These are phyloP conservation scores for Dorcoceras hygrometricum DNA, from an alignment of 257 asterid species.

Conservation along the genomic window DNA sequence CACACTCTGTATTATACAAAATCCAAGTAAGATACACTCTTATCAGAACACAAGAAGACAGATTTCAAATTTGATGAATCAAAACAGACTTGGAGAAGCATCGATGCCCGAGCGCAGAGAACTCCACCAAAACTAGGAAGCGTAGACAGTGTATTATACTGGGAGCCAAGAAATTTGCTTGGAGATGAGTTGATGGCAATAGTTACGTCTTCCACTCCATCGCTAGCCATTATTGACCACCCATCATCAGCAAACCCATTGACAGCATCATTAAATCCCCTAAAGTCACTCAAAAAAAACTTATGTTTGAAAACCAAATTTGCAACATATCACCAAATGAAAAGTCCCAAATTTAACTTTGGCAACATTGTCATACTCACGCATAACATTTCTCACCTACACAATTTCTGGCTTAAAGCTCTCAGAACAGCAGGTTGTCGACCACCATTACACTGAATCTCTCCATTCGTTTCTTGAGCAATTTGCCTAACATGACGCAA, in stretches of 20 bases:
- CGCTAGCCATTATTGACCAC: constrained; percentile 81
- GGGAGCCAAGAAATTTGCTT: constrained; percentile 73
- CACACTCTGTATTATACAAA: constrained; percentile 50
- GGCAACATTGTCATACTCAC: not conserved
- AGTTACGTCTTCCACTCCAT: constrained; percentile 84
- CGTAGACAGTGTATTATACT: constrained; percentile 56
- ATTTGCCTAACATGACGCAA: constrained; percentile 82
- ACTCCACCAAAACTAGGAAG: constrained; percentile 83
- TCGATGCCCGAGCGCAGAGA: constrained; percentile 90
- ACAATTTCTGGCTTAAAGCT: constrained; percentile 76
- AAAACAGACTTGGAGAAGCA: constrained; percentile 83
- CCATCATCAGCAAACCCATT: constrained; percentile 97
- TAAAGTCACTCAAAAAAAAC: constrained; percentile 18
- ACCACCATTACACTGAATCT: constrained; percentile 70
- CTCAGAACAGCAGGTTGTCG: constrained; percentile 91
- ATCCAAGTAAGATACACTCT: not conserved
- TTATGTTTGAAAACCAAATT: too few relatives aligned
- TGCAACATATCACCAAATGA: not conserved
- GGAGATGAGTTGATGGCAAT: constrained; percentile 79
- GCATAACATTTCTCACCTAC: constrained; percentile 49
- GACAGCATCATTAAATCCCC: constrained; percentile 96
- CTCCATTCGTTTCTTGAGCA: constrained; percentile 90
- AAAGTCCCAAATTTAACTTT: not conserved
- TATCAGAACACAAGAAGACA: not conserved
- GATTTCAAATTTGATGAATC: not conserved